A percentile compares a stretch with the other conserved stretches of the same genome.
phyloP scores from a whole-genome alignment of 2,329 filamentous ascomycete genomes.

The Hymenoscyphus occultus region DNA sequence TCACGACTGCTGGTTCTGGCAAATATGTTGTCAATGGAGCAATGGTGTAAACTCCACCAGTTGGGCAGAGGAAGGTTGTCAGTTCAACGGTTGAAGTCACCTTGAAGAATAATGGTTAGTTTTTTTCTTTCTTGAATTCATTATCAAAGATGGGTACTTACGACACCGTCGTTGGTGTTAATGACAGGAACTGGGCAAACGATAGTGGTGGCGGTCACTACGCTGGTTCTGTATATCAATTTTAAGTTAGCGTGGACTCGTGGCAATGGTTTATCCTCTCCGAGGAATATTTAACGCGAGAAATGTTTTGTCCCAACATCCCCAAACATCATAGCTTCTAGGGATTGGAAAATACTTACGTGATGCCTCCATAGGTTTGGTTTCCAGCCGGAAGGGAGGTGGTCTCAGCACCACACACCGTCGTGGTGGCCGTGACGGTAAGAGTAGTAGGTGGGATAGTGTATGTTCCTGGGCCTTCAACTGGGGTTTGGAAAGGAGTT shows the following conservation, averaged over 20 bases:
- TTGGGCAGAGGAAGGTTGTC: constrained; percentile 72
- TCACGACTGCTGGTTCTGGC: constrained; percentile 52
- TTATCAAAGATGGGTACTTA: constrained; percentile 31
- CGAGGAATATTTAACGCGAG: no score
- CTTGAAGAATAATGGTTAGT: no score
- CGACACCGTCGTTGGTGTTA: constrained; percentile 54
- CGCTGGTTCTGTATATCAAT: constrained; percentile 30
- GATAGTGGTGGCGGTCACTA: constrained; percentile 63
- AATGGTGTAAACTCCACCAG: constrained; percentile 73
- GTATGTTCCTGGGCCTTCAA: constrained; percentile 68
- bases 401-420: constrained; percentile 61
- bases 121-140: no score
- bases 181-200: constrained; percentile 68
- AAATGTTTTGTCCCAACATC: neutral
- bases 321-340: neutral
- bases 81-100: constrained; percentile 62
- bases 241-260: no score
- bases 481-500: constrained; percentile 50
- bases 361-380: constrained; percentile 70
- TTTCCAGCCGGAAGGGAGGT: constrained; percentile 61
- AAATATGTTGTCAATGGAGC: constrained; percentile 63
- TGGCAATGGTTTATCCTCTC: no score
- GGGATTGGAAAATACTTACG: constrained; percentile 31
- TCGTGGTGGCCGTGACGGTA: constrained; percentile 35
- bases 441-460: constrained; percentile 72